Evolutionary conservation across 2,329 filamentous ascomycete genomes (phyloP).

Genomic region (Fusarium begoniae): DNA sequence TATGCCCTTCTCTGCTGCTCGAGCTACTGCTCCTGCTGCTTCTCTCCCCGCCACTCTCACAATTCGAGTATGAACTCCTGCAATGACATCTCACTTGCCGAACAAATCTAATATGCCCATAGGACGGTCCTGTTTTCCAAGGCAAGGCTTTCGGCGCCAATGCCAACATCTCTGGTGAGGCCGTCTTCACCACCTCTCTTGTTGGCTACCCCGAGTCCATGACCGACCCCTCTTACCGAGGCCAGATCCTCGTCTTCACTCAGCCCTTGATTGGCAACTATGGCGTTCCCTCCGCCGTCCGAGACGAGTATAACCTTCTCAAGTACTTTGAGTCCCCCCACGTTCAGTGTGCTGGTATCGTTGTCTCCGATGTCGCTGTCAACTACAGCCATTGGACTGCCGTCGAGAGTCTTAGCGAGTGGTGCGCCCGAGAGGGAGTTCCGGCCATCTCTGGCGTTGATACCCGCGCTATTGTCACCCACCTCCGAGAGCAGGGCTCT

Average conservation of each 20-base stretch:
- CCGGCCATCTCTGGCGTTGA: conserved; percentile 97
- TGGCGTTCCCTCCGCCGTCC: conserved; percentile 86
- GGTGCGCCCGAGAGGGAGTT: conserved; percentile 96
- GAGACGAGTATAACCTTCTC: conserved; percentile 88
- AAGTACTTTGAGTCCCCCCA: conserved; percentile 99
- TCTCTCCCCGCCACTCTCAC: conserved; percentile 80
- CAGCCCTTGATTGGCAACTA: conserved; percentile 99
- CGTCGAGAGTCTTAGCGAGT: conserved; percentile 89
- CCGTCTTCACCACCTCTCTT: conserved; percentile 97
- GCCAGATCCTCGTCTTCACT: conserved; percentile 98
- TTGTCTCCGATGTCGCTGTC: conserved; percentile 92
- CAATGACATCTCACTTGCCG: no score
- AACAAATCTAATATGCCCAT: conserved; percentile 23
- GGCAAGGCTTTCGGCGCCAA: conserved; percentile 97
- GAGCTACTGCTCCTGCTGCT: conserved; percentile 71
- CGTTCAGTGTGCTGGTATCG: conserved; percentile 94
- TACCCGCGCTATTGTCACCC: conserved; percentile 94
- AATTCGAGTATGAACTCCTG: conserved; percentile 73
- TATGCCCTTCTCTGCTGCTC: conserved; percentile 67
- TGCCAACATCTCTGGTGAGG: conserved; percentile 96
- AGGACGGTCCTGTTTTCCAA: conserved; percentile 95
- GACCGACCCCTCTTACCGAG: conserved; percentile 87
- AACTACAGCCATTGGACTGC: conserved; percentile 99
- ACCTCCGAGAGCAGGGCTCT: conserved; percentile 94
- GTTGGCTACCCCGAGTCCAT: conserved; percentile 98